phyloP scores from a whole-genome alignment of 2,329 filamentous ascomycete species.

The Cladorrhinum sp. region DNA sequence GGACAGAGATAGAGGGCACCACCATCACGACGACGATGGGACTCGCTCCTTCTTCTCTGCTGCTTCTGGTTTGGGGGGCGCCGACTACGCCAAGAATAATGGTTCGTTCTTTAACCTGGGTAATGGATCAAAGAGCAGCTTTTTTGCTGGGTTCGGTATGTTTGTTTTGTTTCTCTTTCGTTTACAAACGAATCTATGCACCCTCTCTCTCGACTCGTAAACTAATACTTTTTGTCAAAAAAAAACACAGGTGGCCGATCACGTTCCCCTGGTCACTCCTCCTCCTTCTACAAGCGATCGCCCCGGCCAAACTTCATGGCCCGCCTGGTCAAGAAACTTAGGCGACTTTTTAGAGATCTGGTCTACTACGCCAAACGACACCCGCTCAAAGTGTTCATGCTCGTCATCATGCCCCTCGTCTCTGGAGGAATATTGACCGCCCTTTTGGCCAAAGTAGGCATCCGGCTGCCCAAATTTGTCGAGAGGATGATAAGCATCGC shows the following conservation, averaged over 20 bases:
- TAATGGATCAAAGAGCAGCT: conserved; percentile 27
- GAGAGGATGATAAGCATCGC: conserved; percentile 57
- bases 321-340: conserved; percentile 70
- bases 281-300: conserved; percentile 74
- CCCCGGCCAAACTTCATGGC: conserved; percentile 77
- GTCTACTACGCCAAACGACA: conserved; percentile 77
- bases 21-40: conserved; percentile 33
- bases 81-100: not conserved
- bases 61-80: not conserved
- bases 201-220: not conserved
- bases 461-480: conserved; percentile 67
- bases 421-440: conserved; percentile 78
- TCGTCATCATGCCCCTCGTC: conserved; percentile 83
- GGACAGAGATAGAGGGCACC: not conserved
- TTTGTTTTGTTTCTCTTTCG: not conserved
- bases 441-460: conserved; percentile 73
- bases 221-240: not conserved
- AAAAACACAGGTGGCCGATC: conserved; percentile 43
- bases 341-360: conserved; percentile 75
- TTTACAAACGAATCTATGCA: not conserved
- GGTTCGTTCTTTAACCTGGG: conserved; percentile 33
- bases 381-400: conserved; percentile 82
- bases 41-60: conserved; percentile 46
- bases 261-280: conserved; percentile 56
- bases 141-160: conserved; percentile 44